A percentile compares a stretch with the other conserved stretches of the same genome.
These are phyloP conservation scores for Rostrohypoxylon terebratum DNA, from an alignment of 495 filamentous ascomycete species.

Conservation along the genomic window DNA sequence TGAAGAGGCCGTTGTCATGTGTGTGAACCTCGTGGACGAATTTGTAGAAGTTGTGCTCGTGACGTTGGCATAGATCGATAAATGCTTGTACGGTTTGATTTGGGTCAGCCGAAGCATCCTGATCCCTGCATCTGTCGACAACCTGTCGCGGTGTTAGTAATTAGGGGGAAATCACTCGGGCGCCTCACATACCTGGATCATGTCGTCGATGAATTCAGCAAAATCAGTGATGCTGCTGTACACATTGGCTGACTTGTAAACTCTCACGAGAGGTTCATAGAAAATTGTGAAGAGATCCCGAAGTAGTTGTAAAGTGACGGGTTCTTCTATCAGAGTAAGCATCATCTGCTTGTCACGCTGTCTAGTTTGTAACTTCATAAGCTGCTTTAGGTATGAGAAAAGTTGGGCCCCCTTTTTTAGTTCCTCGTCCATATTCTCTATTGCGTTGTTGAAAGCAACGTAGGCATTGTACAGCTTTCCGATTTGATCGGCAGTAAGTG, in stretches of 20 bases:
- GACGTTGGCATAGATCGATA: conserved; percentile 94
- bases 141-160: conserved; percentile 59
- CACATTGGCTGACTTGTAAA: conserved; percentile 98
- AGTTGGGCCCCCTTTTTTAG: conserved; percentile 88
- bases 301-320: conserved; percentile 91
- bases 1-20: conserved; percentile 98
- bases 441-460: conserved; percentile 95
- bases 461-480: conserved; percentile 90
- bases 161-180: not conserved
- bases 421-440: conserved; percentile 90
- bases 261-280: conserved; percentile 94
- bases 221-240: conserved; percentile 98
- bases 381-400: conserved; percentile 93
- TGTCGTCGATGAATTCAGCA: conserved; percentile 89
- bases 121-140: conserved; percentile 87
- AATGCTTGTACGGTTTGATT: conserved; percentile 99
- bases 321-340: conserved; percentile 94
- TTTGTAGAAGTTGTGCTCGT: conserved; percentile 97
- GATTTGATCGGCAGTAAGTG: conserved; percentile 77
- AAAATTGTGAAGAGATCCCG: conserved; percentile 98
- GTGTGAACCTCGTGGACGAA: conserved; percentile 98
- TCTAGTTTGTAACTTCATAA: conserved; percentile 90
- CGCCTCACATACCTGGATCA: conserved; percentile 68
- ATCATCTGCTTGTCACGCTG: conserved; percentile 98
- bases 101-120: conserved; percentile 92